Base-by-base conservation (phyloP, 495 filamentous ascomycete genomes). In the Talaromyces stipitatus region DNA sequence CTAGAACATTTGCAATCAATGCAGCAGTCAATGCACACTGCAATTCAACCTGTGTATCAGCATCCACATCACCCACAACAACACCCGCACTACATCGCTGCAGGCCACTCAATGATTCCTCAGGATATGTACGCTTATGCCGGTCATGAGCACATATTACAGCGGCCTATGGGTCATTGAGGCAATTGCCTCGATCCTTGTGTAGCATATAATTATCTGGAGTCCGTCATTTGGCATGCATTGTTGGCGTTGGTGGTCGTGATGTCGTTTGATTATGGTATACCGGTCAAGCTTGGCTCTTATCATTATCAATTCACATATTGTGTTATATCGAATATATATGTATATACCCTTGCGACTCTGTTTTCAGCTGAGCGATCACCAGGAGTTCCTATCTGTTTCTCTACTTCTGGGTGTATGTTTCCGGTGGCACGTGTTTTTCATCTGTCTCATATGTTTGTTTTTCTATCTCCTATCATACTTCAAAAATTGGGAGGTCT, bases 121-220 rank as follows among this genome's bases (percentile, higher is more conserved):
- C 54, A 55, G 5, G 38, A 55, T 27, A 46, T 55, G 18, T 55
- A 55, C 23, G 22, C 54, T 29, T 55, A 55, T 45, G 36, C 54
- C 3, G 54, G 54, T 23, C 54, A 55, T 33, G 54, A 55, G 54
- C 54, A 55, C 18, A 29, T 55, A 45, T 29, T 55, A 45, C 54
- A 55, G n/a, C 24, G 54, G 38, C 14, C 54, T 8, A 14, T 46
- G 1, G 54, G 54, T 22, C 54, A 55, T 12, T 55, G 14, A 55
- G 2, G 12, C 30, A 12, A 7, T 6, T n/a, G 24, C 45, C n/a
- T n/a, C 43, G 7, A 18, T 26, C 22, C 45, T 48, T 26, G 36
- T 26, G 36, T 41, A 41, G 36, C 36, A 41, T 41, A n/a, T n/a
- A 18, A 10, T 36, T 14, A 16, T 50, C n/a, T 50, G 27, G 23